Percentiles rank a stretch among this genome's conserved stretches.
These are phyloP conservation scores for Cryptococcus sp. DNA, from an alignment of 1,284 basidiomycete genomes.

Conservation along the genomic window DNA sequence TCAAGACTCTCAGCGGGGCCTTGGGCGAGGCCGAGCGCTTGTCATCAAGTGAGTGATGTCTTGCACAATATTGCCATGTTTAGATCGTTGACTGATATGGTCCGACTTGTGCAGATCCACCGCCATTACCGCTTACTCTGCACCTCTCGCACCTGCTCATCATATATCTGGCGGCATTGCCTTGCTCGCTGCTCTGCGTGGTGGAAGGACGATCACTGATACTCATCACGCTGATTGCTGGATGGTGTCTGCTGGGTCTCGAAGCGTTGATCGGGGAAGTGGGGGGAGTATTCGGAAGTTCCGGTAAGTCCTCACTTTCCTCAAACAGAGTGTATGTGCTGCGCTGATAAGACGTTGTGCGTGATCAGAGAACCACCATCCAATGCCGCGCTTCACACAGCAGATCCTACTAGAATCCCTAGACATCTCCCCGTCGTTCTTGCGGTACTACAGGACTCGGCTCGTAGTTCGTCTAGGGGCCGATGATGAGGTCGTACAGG, in stretches of 20 bases:
- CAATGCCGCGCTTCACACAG: slow-evolving; percentile 40
- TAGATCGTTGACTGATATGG: neutral
- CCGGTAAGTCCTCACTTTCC: slow-evolving; percentile 23
- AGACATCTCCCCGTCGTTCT: slow-evolving; percentile 44
- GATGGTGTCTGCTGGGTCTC: slow-evolving; percentile 47
- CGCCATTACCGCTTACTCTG: slow-evolving; percentile 45
- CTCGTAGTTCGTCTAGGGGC: slow-evolving; percentile 37
- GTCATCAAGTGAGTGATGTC: slow-evolving; percentile 37
- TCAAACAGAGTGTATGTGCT: neutral
- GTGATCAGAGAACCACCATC: slow-evolving; percentile 44
- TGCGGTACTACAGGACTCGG: slow-evolving; percentile 38
- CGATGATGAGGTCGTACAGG: slow-evolving; percentile 34
- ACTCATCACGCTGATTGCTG: slow-evolving; percentile 42
- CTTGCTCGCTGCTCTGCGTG: slow-evolving; percentile 40
- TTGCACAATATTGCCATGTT: neutral
- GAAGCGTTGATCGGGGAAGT: slow-evolving; percentile 48
- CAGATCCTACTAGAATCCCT: slow-evolving; percentile 47
- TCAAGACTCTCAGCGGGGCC: slow-evolving; percentile 36
- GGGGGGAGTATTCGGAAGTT: slow-evolving; percentile 45
- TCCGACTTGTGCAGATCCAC: slow-evolving; percentile 32
- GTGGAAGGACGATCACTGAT: slow-evolving; percentile 35
- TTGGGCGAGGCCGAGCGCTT: slow-evolving; percentile 49
- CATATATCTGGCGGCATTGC: slow-evolving; percentile 48
- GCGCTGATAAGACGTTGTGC: neutral
- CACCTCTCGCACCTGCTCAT: slow-evolving; percentile 45